A percentile compares a stretch with the other conserved stretches of the same genome.
Conservation (phyloP, 2,329 filamentous ascomycete genomes). For the Ophiosphaerella narmari region DNA sequence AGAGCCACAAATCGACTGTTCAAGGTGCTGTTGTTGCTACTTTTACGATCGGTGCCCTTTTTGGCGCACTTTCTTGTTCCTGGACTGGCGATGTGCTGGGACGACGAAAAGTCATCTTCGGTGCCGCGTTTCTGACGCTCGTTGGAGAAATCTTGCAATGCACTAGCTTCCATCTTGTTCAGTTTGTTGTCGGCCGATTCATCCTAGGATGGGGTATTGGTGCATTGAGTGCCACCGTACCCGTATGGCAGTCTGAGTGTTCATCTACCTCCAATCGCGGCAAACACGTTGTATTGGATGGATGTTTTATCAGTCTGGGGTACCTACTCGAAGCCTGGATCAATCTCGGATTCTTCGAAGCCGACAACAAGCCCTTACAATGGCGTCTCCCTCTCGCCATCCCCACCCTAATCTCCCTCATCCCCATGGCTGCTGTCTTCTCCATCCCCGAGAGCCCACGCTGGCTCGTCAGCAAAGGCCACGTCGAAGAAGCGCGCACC, state of each 20-base stretch:
- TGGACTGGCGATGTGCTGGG: slow-evolving; percentile 53
- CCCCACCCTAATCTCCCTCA: slow-evolving; percentile 59
- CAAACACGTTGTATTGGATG: slow-evolving; percentile 50
- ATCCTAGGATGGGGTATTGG: slow-evolving; percentile 53
- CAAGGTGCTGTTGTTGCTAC: slow-evolving; percentile 53
- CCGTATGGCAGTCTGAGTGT: slow-evolving; percentile 54
- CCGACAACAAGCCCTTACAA: slow-evolving; percentile 60
- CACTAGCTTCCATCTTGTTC: slow-evolving; percentile 51
- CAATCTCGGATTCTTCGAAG: slow-evolving; percentile 62
- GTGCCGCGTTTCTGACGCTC: slow-evolving; percentile 47
- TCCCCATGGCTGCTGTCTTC: slow-evolving; percentile 63
- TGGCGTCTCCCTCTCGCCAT: slow-evolving; percentile 74
- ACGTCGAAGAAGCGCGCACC: slow-evolving; percentile 66
- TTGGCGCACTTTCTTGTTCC: slow-evolving; percentile 53
- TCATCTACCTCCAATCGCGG: slow-evolving; percentile 46
- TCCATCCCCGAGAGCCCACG: slow-evolving; percentile 73
- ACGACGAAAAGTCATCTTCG: slow-evolving; percentile 52
- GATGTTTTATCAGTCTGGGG: slow-evolving; percentile 53
- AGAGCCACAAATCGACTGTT: slow-evolving; percentile 51
- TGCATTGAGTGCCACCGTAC: slow-evolving; percentile 51
- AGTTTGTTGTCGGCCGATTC: slow-evolving; percentile 54
- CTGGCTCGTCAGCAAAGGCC: slow-evolving; percentile 69
- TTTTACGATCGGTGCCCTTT: slow-evolving; percentile 53
- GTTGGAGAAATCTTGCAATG: slow-evolving; percentile 52
- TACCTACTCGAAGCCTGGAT: slow-evolving; percentile 56